A percentile compares a stretch with the other conserved stretches of the same genome.
Conservation (phyloP, 176 grass and related monocot genomes). For the Melocanna baccifera region DNA sequence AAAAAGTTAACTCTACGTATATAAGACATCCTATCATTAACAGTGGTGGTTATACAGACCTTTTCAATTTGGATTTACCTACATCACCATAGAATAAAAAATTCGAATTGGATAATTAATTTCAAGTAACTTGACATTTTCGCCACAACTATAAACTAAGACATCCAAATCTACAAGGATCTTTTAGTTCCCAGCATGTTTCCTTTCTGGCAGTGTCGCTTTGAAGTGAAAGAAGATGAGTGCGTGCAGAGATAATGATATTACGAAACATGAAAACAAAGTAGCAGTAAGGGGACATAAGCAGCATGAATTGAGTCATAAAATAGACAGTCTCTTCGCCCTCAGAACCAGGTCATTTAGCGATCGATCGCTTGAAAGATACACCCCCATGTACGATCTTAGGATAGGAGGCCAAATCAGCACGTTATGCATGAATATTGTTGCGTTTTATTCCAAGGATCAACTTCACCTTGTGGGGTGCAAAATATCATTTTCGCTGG, state of each 20-base stretch:
- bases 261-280: neutral
- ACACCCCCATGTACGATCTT: neutral
- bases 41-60: neutral
- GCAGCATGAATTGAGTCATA: neutral
- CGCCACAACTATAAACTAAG: neutral
- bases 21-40: neutral
- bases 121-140: neutral
- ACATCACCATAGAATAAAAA: neutral
- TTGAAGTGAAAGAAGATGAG: neutral
- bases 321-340: neutral
- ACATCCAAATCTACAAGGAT: neutral
- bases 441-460: neutral
- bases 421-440: neutral
- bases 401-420: neutral
- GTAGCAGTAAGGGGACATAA: neutral
- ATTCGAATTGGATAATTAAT: neutral
- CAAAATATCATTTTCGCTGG: conserved; percentile 24
- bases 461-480: neutral
- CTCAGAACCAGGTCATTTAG: neutral
- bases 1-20: neutral
- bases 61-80: neutral
- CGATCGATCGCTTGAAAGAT: neutral
- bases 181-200: neutral
- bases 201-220: neutral
- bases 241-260: neutral